These are phyloP conservation scores for Akebia trifoliata DNA, from an alignment of 164 flowering plant species.

Conservation along the genomic window DNA sequence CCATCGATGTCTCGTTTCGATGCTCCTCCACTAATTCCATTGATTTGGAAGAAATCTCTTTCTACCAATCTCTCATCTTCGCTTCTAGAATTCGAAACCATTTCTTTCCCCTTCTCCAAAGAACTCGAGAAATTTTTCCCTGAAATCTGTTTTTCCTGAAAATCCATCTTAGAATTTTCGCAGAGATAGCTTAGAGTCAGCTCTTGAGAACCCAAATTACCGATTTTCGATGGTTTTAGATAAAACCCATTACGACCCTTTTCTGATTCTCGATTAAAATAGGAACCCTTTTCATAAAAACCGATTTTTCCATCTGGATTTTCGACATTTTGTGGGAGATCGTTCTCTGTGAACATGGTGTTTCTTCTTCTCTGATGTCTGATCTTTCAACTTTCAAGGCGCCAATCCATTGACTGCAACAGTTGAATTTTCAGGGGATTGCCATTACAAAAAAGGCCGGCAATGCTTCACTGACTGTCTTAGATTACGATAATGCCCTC, in stretches of 20 bases:
- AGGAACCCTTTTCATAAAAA: constrained; percentile 31
- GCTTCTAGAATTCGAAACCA: constrained; percentile 33
- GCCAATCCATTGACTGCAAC: too few species aligned
- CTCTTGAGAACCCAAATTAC: constrained; percentile 51
- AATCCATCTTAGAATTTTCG: constrained; percentile 51
- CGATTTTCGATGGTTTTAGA: constrained; percentile 29
- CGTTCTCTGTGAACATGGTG: constrained; percentile 41
- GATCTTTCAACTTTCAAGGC: neutral
- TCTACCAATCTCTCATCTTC: constrained; percentile 61
- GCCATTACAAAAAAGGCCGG: too few species aligned
- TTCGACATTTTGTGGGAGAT: constrained; percentile 22
- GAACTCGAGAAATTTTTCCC: constrained; percentile 35
- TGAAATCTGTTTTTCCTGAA: constrained; percentile 35
- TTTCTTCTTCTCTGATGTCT: neutral
- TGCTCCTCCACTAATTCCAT: too few species aligned
- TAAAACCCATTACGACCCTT: constrained; percentile 33
- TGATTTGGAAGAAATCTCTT: constrained; percentile 83
- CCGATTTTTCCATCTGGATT: constrained; percentile 33
- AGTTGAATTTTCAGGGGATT: neutral
- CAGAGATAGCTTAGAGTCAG: constrained; percentile 83
- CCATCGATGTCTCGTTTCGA: constrained; percentile 34
- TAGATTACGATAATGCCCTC: neutral
- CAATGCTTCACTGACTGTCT: neutral
- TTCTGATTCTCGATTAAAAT: constrained; percentile 35
- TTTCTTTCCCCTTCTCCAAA: constrained; percentile 60